A percentile compares a stretch with the other conserved stretches of the same genome.
phyloP scores from a whole-genome alignment of 2,329 filamentous ascomycete genomes.

The Didymellaceae sp. region DNA sequence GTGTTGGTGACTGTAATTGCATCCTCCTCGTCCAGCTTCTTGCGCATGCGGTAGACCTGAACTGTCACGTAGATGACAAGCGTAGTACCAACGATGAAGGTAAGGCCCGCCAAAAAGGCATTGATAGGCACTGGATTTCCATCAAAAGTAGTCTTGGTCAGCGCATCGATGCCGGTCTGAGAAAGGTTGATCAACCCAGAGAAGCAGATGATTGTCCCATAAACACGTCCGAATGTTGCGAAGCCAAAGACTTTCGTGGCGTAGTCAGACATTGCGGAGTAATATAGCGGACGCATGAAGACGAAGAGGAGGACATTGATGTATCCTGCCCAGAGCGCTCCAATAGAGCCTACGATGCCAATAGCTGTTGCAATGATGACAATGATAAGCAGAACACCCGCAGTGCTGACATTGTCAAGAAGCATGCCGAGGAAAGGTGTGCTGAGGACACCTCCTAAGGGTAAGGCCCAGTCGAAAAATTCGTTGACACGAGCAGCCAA shows the following conservation, averaged over 20 bases:
- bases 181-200: constrained; percentile 82
- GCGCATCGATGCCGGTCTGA: constrained; percentile 76
- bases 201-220: constrained; percentile 84
- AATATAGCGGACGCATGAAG: constrained; percentile 84
- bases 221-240: constrained; percentile 85
- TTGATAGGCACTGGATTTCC: constrained; percentile 81
- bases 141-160: constrained; percentile 74
- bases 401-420: constrained; percentile 76
- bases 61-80: constrained; percentile 59
- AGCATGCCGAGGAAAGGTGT: constrained; percentile 84
- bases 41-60: constrained; percentile 40
- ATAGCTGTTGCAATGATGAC: constrained; percentile 74
- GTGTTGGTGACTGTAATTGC: constrained; percentile 69
- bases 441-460: constrained; percentile 77
- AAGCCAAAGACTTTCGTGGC: constrained; percentile 91
- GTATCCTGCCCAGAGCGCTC: constrained; percentile 73
- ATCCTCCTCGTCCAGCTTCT: constrained; percentile 44
- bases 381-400: constrained; percentile 72
- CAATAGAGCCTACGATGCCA: constrained; percentile 75
- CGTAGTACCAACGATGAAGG: constrained; percentile 66
- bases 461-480: constrained; percentile 84
- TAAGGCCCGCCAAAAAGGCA: constrained; percentile 65
- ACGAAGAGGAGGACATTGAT: constrained; percentile 79
- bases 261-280: constrained; percentile 88
- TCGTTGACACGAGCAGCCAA: constrained; percentile 74